Base-by-base conservation (phyloP, 2,329 filamentous ascomycete species). In the Aureobasidium sp. region DNA sequence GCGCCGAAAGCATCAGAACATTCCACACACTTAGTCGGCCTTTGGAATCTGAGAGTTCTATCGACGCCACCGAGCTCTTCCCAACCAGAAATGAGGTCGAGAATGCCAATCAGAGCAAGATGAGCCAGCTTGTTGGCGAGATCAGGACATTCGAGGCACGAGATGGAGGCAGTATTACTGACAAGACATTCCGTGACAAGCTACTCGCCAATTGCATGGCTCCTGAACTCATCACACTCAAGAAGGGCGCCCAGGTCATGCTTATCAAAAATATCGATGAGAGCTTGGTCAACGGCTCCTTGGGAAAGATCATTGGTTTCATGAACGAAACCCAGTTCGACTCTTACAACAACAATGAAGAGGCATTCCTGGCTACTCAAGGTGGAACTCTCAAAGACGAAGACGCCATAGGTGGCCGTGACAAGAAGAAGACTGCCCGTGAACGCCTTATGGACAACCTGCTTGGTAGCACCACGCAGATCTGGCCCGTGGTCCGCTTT, bases 251-350 rank as follows among this genome's bases (percentile, higher is more conserved):
- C 0, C 95, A 99, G 72, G 95, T 99, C 48, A 99, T 99, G 94
- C 79, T 99, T n/a, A 97, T 99, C 80, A 99, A 99, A 75, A 99
- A 99, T 68, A 87, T 97, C 76, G 94, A 99, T 70, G 91, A 96
- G 42, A 87, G 85, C 0, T 81, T 99, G 0, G 94, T 97, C 67
- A 99, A 99, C 70, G 94, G 94, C 5, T 96, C 93, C 0, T 80
- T 99, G 10, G 94, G 94, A 29, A 92, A 89, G 64, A 88, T 99
- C 5, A 81, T 87, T 13, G 85, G 82, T 6, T 96, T 96, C 74
- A 92, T 91, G 87, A 84, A 81, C 58, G 84, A 88, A 66, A 77
- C 78, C 47, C 82, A 79, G 32, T 88, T 86, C 66, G 82, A 82
- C 57, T 72, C 78, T 47, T 85, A 85, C 68, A 77, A 79, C 32